Evolutionary conservation across 2,329 filamentous ascomycete species (phyloP).

Genomic region (Cadophora sp.): DNA sequence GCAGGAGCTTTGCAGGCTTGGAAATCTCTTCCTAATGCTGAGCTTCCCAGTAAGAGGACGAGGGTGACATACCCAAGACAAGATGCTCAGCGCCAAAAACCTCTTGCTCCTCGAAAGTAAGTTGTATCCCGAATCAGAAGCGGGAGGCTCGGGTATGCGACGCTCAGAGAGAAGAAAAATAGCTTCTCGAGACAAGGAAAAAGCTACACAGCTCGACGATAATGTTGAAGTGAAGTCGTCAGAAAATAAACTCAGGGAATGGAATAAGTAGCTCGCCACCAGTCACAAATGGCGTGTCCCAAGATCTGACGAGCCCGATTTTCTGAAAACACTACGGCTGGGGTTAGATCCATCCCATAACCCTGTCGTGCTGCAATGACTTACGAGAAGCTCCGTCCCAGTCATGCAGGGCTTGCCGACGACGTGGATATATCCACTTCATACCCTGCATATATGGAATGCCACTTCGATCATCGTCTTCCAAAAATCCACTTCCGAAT

Average conservation of each 20-base stretch:
- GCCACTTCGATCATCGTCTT: background rate
- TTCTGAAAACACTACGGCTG: background rate
- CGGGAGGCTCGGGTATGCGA: background rate
- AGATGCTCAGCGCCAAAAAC: background rate
- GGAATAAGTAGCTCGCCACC: slow-evolving; percentile 1
- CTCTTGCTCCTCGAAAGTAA: background rate
- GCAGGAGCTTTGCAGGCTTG: background rate
- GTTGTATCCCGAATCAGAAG: background rate
- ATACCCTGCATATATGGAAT: background rate
- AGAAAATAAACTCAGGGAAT: background rate
- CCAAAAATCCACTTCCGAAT: background rate
- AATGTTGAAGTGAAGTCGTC: background rate
- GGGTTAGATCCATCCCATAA: background rate
- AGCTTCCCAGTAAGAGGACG: background rate
- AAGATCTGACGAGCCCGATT: background rate
- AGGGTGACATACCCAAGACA: background rate
- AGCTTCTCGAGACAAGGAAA: background rate
- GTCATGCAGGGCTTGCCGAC: slow-evolving; percentile 7
- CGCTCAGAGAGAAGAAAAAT: background rate
- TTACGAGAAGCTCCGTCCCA: background rate
- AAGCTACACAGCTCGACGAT: background rate
- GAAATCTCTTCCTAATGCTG: background rate
- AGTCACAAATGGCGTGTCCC: background rate
- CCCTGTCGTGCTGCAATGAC: background rate
- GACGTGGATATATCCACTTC: slow-evolving; percentile 5